Base-by-base conservation (phyloP, 2,329 filamentous ascomycete genomes). In the Botryotinia convoluta region DNA sequence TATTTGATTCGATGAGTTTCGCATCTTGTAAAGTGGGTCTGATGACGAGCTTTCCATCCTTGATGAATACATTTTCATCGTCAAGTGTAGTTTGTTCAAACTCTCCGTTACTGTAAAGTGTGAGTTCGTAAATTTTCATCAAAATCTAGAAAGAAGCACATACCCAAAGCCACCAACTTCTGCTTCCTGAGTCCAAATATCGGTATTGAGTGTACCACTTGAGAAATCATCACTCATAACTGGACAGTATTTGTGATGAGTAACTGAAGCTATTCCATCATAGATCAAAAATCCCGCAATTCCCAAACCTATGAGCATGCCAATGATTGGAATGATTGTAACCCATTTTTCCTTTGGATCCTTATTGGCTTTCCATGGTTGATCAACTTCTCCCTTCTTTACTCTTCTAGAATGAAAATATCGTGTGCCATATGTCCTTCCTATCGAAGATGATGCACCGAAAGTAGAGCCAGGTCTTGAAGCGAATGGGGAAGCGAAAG, bases 261-360 rank as follows among this genome's bases (percentile, higher is more conserved):
- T 87, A 4, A 96, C 92, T 72, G 89, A 91, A 68, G 84, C 83
- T 57, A 95, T 81, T 6, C 93, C 93, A 77, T 95, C 91, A 86
- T 90, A 96, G 65, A 96, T 85, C 62, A 96, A 83, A 78, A 95
- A 88, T 1, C 86, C 93, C 1, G 91, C 88, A 59, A 95, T 83
- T 4, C 81, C 87, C 51, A 95, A 81, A 22, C 93, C 93, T 22
- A 94, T 74, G 4, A 90, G 65, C 68, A 96, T 88, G 64, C 93
- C 93, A 37, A 93, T 81, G 60, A 94, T 80, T 3, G 93, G 93
- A 73, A 97, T 87, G 75, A 95, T 94, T 3, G 91, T 94, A 14
- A 93, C 90, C 93, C 93, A 96, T 84, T 94, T 96, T 85, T 95
- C 92, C 81, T 90, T 92, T 20, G 91, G 90, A 77, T 95, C 91